Conservation (phyloP, 257 asterid species). For the Salvia hispanica region DNA sequence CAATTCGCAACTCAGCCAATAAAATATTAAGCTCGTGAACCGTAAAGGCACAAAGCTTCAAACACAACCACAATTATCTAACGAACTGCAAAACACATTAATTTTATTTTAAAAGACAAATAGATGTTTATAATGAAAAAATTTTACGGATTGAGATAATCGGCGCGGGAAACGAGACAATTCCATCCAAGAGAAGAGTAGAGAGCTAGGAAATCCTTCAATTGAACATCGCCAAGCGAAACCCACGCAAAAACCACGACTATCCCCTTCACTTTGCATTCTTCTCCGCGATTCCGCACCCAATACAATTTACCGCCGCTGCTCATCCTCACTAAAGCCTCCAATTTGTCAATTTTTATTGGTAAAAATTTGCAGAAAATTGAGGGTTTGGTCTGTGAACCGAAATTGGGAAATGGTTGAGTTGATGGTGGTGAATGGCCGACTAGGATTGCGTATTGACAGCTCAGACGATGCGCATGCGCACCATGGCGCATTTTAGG, state of each 20-base stretch:
- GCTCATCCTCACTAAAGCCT: conserved; percentile 37
- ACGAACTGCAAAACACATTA: conserved; percentile 4
- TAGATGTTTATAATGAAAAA: neutral
- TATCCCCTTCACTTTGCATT: conserved; percentile 56
- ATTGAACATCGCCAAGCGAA: conserved; percentile 55
- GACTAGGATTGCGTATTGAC: conserved; percentile 45
- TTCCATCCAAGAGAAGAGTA: conserved; percentile 82
- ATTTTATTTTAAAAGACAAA: neutral
- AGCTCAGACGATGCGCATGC: conserved; percentile 44
- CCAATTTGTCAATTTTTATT: neutral
- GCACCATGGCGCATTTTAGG: conserved; percentile 33
- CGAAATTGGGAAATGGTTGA: neutral
- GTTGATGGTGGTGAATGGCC: conserved; percentile 41
- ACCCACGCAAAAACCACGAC: conserved; percentile 69
- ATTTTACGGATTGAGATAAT: conserved; percentile 73
- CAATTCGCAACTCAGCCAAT: conserved; percentile 10
- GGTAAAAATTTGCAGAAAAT: neutral
- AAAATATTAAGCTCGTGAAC: conserved; percentile 9
- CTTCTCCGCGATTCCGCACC: conserved; percentile 47
- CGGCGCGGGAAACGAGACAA: conserved; percentile 76
- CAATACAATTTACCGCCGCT: conserved; percentile 65
- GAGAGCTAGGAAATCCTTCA: conserved; percentile 50
- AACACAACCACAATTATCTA: conserved; percentile 12
- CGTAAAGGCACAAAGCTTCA: neutral
- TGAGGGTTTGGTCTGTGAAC: conserved; percentile 24